Evolutionary conservation across 2,329 filamentous ascomycete genomes (phyloP).

Genomic region (Domatiomyces globalis): DNA sequence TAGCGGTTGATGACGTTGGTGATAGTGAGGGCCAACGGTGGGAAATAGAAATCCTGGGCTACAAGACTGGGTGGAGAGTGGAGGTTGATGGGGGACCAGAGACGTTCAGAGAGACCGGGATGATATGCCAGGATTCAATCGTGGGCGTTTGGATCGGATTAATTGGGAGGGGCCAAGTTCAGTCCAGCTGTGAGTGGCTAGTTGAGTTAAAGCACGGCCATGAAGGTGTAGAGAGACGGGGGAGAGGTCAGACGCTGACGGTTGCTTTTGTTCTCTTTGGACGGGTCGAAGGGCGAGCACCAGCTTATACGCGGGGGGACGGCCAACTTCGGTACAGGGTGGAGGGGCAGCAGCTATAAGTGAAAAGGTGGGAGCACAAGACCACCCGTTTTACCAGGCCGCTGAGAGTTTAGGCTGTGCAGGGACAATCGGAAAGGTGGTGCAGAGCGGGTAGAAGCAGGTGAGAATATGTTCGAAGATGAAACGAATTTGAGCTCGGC

Average conservation of each 20-base stretch:
- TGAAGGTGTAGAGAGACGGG: not conserved
- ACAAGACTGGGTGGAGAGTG: not conserved
- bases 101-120: no score
- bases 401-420: not conserved
- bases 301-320: no score
- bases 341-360: not conserved
- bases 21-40: not conserved
- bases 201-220: not conserved
- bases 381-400: not conserved
- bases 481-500: not conserved
- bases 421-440: not conserved
- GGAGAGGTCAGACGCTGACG: not conserved
- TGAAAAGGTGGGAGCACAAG: not conserved
- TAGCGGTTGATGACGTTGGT: not conserved
- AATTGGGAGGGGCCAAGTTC: not conserved
- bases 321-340: not conserved
- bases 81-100: not conserved
- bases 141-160: not conserved
- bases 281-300: not conserved
- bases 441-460: not conserved
- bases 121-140: no score
- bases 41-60: not conserved
- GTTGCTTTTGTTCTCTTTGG: not conserved
- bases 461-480: not conserved
- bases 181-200: not conserved